Percentiles rank a stretch among this genome's conserved stretches.
These are phyloP conservation scores for Pythium pyrilobum DNA, from an alignment of 352 stramenopile genomes.

Conservation along the genomic window DNA sequence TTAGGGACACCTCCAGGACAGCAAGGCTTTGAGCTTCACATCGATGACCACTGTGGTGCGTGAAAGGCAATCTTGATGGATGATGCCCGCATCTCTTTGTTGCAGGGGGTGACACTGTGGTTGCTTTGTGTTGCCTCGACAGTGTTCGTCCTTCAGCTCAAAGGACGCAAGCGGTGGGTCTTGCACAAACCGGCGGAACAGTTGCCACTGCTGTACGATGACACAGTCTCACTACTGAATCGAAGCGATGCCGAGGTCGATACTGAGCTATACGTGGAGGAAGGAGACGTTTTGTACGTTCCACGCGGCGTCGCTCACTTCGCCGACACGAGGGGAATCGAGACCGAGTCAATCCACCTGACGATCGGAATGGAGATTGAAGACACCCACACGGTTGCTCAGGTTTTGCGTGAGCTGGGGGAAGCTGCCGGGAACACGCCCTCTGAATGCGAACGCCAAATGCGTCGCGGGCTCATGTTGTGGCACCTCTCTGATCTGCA, in stretches of 20 bases:
- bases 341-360: conserved; percentile 27
- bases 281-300: conserved; percentile 27
- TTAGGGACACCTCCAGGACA: conserved; percentile 26
- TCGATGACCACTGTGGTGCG: conserved; percentile 32
- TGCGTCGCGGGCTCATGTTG: conserved; percentile 19
- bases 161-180: conserved; percentile 27
- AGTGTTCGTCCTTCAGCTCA: conserved; percentile 33
- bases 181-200: conserved; percentile 8
- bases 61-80: too few species aligned
- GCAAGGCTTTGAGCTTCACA: conserved; percentile 26
- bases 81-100: too few species aligned
- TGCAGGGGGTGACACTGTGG: not conserved
- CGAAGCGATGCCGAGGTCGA: not conserved
- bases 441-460: not conserved
- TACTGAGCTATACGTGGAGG: conserved; percentile 7
- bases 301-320: conserved; percentile 29
- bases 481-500: conserved; percentile 16
- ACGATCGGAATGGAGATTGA: conserved; percentile 36
- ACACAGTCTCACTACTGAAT: not conserved
- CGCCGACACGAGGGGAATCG: conserved; percentile 20
- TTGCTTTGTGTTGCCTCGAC: not conserved
- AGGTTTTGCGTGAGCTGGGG: not conserved
- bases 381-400: conserved; percentile 9
- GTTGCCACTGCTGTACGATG: conserved; percentile 24
- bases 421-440: not conserved